Evolutionary conservation across 1,139 yeast genomes (phyloP).

Genomic region (Geotrichum fermentans): DNA sequence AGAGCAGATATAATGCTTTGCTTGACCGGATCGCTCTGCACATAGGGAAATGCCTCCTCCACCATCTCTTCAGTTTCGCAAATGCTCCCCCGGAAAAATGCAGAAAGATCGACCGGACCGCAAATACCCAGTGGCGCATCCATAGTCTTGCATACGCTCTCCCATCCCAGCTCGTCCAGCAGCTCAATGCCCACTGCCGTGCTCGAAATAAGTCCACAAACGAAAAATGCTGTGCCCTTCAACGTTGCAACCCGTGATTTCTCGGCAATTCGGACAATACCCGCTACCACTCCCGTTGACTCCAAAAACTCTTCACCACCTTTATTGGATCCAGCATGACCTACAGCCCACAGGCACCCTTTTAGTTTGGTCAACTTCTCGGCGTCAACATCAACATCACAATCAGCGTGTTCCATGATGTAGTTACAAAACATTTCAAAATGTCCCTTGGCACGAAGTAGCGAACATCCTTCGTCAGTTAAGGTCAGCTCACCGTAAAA

Average conservation of each 20-base stretch:
- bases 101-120: slow-evolving; percentile 28
- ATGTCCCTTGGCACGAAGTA: slow-evolving; percentile 47
- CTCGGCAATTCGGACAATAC: slow-evolving; percentile 51
- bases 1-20: slow-evolving; percentile 52
- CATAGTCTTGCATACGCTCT: slow-evolving; percentile 50
- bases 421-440: slow-evolving; percentile 43
- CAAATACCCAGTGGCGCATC: slow-evolving; percentile 48
- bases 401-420: slow-evolving; percentile 36
- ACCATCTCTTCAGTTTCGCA: slow-evolving; percentile 23
- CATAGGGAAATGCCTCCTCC: slow-evolving; percentile 21
- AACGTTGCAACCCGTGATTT: slow-evolving; percentile 57
- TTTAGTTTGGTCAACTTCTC: slow-evolving; percentile 48
- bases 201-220: slow-evolving; percentile 66
- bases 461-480: slow-evolving; percentile 71
- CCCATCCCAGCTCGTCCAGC: slow-evolving; percentile 80
- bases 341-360: slow-evolving; percentile 83
- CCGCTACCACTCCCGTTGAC: slow-evolving; percentile 52
- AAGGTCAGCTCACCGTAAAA: slow-evolving; percentile 76
- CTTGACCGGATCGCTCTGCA: slow-evolving; percentile 40
- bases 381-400: slow-evolving; percentile 21
- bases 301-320: slow-evolving; percentile 66
- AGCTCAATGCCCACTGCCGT: slow-evolving; percentile 80
- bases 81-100: slow-evolving; percentile 21
- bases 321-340: slow-evolving; percentile 63
- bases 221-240: slow-evolving; percentile 72